Percentiles rank a stretch among this genome's conserved stretches.
Conservation (phyloP, 176 grass and related monocot species). For the Elaeis guineensis region DNA sequence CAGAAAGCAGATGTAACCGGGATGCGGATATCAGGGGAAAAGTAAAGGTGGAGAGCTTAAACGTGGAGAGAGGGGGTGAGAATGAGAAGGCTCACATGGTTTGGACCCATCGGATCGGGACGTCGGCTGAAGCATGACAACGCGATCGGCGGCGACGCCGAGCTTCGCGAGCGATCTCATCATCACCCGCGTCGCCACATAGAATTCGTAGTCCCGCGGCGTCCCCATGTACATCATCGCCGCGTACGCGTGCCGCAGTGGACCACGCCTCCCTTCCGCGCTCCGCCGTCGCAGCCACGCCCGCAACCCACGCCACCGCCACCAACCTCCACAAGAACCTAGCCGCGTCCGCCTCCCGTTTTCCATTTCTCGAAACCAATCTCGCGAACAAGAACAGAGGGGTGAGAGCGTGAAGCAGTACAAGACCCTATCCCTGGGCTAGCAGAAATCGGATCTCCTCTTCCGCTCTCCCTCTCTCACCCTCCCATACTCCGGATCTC, state of each 20-base stretch:
- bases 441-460: too few relatives aligned
- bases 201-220: constrained; percentile 89
- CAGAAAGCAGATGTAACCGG: too few relatives aligned
- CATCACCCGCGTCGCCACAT: constrained; percentile 90
- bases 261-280: background rate
- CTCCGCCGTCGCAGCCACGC: constrained; percentile 5
- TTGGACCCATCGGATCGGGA: constrained; percentile 58
- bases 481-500: too few relatives aligned
- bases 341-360: constrained; percentile 12
- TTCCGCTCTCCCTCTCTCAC: too few relatives aligned
- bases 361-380: background rate
- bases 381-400: too few relatives aligned
- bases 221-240: constrained; percentile 99
- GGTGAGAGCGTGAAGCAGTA: too few relatives aligned
- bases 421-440: too few relatives aligned
- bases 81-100: constrained; percentile 32
- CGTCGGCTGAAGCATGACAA: constrained; percentile 78
- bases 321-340: constrained; percentile 23
- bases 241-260: constrained; percentile 46
- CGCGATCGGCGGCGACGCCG: constrained; percentile 44
- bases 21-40: too few relatives aligned
- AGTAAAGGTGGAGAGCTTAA: too few relatives aligned
- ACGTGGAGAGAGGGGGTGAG: background rate
- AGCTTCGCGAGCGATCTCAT: constrained; percentile 59
- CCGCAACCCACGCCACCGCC: background rate